phyloP scores from a whole-genome alignment of 495 filamentous ascomycete species.

The Hypoxylon fuscum region DNA sequence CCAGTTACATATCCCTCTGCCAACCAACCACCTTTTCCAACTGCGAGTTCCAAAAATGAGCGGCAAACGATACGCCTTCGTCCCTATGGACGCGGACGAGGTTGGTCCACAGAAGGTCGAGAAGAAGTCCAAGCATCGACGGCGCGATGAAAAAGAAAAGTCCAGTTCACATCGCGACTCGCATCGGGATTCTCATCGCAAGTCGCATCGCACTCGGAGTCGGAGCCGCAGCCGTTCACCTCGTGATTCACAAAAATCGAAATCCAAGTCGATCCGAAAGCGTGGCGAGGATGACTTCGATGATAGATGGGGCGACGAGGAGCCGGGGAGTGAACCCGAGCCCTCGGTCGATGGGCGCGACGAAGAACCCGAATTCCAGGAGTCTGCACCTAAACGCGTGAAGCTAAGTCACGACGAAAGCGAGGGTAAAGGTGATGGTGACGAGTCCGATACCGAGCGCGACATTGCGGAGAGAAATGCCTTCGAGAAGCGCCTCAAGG shows the following conservation, averaged over 20 bases:
- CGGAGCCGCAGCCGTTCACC: constrained; percentile 47
- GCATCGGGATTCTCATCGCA: constrained; percentile 32
- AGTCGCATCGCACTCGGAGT: constrained; percentile 32
- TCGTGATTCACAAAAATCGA: constrained; percentile 59
- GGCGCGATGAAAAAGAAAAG: constrained; percentile 35
- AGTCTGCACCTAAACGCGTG: constrained; percentile 65
- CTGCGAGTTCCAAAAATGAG: constrained; percentile 45
- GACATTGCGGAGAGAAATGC: constrained; percentile 78
- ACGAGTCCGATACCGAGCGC: constrained; percentile 66
- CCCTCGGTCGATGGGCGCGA: constrained; percentile 57
- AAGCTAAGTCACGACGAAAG: constrained; percentile 60
- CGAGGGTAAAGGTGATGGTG: constrained; percentile 56
- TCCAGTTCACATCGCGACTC: constrained; percentile 35
- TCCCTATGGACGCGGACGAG: constrained; percentile 84
- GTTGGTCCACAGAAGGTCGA: constrained; percentile 62
- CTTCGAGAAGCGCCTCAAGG: constrained; percentile 74
- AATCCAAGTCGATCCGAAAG: constrained; percentile 59
- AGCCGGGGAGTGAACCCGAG: constrained; percentile 58
- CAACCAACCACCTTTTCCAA: not conserved
- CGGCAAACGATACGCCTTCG: constrained; percentile 77
- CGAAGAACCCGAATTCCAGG: constrained; percentile 56
- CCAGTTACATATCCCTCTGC: not conserved
- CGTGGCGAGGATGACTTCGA: constrained; percentile 64
- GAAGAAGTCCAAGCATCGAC: constrained; percentile 61
- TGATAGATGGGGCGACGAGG: constrained; percentile 84